Conservation (phyloP, 1,139 yeast genomes). For the Blastobotrys apis region DNA sequence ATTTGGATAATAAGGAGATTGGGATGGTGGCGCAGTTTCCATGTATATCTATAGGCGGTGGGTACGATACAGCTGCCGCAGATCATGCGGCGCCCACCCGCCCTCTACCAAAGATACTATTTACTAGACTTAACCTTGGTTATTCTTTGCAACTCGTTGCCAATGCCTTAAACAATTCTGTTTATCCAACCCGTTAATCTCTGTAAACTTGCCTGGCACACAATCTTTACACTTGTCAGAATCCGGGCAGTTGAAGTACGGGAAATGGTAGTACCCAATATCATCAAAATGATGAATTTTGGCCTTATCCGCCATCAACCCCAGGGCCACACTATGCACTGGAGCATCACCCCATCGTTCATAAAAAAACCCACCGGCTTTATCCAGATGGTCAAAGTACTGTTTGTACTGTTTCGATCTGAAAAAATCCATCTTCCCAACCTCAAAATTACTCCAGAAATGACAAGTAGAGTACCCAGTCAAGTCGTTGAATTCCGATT, state of each 20-base stretch:
- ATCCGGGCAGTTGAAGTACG: constrained; percentile 70
- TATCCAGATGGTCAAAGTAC: constrained; percentile 63
- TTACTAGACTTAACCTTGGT: too few relatives aligned
- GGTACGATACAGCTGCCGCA: too few relatives aligned
- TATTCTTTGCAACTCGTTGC: constrained; percentile 28
- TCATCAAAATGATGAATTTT: constrained; percentile 86
- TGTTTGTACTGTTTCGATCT: constrained; percentile 59
- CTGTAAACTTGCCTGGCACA: constrained; percentile 44
- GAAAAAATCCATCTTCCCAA: constrained; percentile 77
- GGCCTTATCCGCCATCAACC: constrained; percentile 64
- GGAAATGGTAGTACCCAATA: constrained; percentile 71
- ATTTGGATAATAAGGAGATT: too few relatives aligned
- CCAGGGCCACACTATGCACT: constrained; percentile 72
- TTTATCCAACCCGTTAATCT: constrained; percentile 44
- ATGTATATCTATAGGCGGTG: too few relatives aligned
- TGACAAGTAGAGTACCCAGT: constrained; percentile 78
- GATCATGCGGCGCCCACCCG: too few relatives aligned
- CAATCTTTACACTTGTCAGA: constrained; percentile 43
- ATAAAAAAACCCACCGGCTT: constrained; percentile 73
- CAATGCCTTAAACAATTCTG: constrained; percentile 76
- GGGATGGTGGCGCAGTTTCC: too few relatives aligned
- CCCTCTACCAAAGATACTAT: too few relatives aligned
- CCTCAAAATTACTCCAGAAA: constrained; percentile 82
- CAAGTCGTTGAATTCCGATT: constrained; percentile 41
- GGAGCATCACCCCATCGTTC: constrained; percentile 96